Base-by-base conservation (phyloP, 805 yeast genomes). In the Teunomyces stri region DNA sequence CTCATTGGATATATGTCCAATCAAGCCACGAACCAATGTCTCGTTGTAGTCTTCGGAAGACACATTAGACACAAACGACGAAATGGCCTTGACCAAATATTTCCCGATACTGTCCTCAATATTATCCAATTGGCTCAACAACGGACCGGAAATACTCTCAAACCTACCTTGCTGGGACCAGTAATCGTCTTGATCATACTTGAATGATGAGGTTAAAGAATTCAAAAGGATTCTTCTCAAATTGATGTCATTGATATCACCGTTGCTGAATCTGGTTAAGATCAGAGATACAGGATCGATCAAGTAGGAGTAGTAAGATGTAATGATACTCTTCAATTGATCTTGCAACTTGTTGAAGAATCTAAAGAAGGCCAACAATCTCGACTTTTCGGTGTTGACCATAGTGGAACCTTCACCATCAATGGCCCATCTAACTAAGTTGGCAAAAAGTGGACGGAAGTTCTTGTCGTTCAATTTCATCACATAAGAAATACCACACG, bases 401-500 rank as follows among this genome's bases (percentile, higher is more conserved):
- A 76, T 66, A 3, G 62, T 68, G 10, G 79, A 78, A 37, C 87
- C 90, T 64, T 85, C 95, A 48, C 90, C 96, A 52, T 84, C 87
- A 57, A 88, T 79, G 2, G 97, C 95, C 99, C 99, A 94, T 63
- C 90, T 81, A 10, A 87, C 90, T 56, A 89, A 73, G 21, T 84
- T 74, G 5, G 91, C 92, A 69, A 94, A 94, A 61, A 89, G 72
- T 15, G 99, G 99, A 61, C 97, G 81, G 77, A 94, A 94, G 18
- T 84, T 80, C 70, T 89, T 89, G 64, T 94, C 99, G 63, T 94
- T 94, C 68, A 94, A 78, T 67, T 92, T 91, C 84, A 94, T 78
- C 15, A 92, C 95, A 55, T 82, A 84, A 20, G 74, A 73, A 53
- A 92, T 81, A 16, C 87, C 91, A 61, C 90, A 80, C 33, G 78